phyloP scores from a whole-genome alignment of 208 protist species.

The Dictyostelium gargantuum region DNA sequence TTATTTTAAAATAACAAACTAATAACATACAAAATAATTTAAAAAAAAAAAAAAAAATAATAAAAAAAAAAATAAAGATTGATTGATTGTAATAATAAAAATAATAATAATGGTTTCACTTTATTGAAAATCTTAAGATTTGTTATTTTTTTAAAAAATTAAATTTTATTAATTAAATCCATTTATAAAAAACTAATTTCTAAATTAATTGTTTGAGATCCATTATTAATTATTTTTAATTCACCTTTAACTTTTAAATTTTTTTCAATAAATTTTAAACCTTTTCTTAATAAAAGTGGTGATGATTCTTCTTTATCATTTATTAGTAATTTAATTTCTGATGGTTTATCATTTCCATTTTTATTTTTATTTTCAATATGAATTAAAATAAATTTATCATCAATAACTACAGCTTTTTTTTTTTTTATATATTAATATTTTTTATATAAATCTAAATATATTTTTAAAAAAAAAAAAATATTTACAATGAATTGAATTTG shows the following conservation, averaged over 20 bases:
- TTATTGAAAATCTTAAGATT: too few relatives aligned
- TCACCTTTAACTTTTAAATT: background rate
- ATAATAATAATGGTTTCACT: background rate
- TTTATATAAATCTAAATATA: background rate
- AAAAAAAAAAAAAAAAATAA: background rate
- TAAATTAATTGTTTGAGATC: background rate
- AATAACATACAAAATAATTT: background rate
- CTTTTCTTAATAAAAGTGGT: background rate
- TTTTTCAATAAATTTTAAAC: background rate
- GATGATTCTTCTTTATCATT: background rate
- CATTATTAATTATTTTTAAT: background rate
- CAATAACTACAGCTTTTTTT: background rate
- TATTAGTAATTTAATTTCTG: background rate
- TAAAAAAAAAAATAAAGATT: background rate
- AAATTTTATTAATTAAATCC: background rate
- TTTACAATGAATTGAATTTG: background rate
- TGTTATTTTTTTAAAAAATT: background rate
- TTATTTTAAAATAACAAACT: background rate
- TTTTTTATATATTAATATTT: background rate
- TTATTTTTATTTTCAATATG: background rate
- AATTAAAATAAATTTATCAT: background rate
- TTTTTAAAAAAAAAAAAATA: background rate
- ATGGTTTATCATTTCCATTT: background rate
- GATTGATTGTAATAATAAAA: background rate
- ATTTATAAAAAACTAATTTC: background rate